Base-by-base conservation (phyloP, 495 filamentous ascomycete genomes). In the Penicillium lividum region DNA sequence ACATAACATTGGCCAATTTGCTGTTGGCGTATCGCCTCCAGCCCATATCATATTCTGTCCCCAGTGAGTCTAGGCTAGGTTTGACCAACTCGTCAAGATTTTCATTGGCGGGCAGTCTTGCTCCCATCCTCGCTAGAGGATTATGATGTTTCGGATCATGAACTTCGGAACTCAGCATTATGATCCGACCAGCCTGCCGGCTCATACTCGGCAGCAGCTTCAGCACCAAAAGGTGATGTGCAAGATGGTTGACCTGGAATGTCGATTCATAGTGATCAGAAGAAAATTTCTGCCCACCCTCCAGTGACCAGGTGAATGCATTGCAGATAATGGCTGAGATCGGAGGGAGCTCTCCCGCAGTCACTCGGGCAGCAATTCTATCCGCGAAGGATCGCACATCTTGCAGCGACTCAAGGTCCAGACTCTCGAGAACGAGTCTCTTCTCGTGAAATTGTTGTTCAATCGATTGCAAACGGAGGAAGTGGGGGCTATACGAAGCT, bases 191-290 rank as follows among this genome's bases (percentile, higher is more conserved):
- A 31, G 13, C n/a, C 3, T 69, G 46, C 16, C 74, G 74, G 54
- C 77, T 72, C 66, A 81, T 75, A 43, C 72, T 75, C 51, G 71
- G 65, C 15, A 82, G 60, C 3, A 82, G 66, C 7, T 75, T 60
- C 5, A 81, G 68, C 2, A 75, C 68, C 8, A 82, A 58, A 6
- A 77, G 58, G 25, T 75, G 75, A 27, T 81, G 77, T 7, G 74
- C 70, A 13, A 82, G 67, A 55, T 79, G 74, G 38, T 75, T 79
- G n/a, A 73, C 66, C 33, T 75, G 73, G 50, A 80, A 81, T 1
- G 69, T 73, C 63, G 67, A 73, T 16, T 80, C 77, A 52, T 73
- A 75, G 1, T 69, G 71, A 54, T 82, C 79, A 33, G 71, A 66
- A 2, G 61, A 60, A 25, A 61, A 28, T 27, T 53, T 16, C n/a